Percentiles rank a stretch among this genome's conserved stretches.
Conservation (phyloP, 495 filamentous ascomycete genomes). For the Chaetomium cochliodes region DNA sequence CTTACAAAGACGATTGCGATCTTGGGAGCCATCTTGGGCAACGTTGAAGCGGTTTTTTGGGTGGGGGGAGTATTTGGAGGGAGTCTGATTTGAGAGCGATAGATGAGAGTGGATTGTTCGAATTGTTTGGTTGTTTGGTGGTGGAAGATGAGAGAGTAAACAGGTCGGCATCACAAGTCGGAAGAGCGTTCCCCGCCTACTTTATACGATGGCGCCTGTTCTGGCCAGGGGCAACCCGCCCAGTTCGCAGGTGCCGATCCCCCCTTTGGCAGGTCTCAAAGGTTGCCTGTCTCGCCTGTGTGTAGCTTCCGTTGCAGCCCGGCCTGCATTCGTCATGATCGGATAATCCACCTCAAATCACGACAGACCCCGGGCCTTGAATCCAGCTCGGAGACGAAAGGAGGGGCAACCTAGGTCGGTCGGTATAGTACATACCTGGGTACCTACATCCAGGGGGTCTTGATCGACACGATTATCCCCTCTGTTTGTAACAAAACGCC, state of each 20-base stretch:
- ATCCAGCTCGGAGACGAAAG: not conserved
- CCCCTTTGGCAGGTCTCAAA: slow-evolving; percentile 13
- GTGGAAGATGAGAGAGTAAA: not conserved
- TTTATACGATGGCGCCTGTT: slow-evolving; percentile 11
- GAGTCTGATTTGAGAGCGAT: no score
- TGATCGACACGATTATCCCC: slow-evolving; percentile 1
- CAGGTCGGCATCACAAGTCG: not conserved
- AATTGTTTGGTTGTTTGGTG: not conserved
- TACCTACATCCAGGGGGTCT: not conserved
- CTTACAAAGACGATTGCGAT: slow-evolving; percentile 87
- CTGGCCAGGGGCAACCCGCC: not conserved
- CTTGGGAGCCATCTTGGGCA: slow-evolving; percentile 78
- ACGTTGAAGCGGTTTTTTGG: not conserved
- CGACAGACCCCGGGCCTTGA: not conserved
- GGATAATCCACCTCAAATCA: slow-evolving; percentile 32
- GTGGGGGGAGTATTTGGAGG: not conserved
- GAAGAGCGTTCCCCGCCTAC: not conserved
- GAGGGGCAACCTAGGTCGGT: not conserved
- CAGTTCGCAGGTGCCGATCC: slow-evolving; percentile 13
- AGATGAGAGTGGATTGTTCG: not conserved
- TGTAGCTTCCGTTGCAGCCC: slow-evolving; percentile 2
- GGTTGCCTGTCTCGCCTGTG: not conserved
- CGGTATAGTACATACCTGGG: no score
- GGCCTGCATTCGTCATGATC: slow-evolving; percentile 36
- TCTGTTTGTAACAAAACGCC: not conserved